These are phyloP conservation scores for Russula dissimulans DNA, from an alignment of 768 basidiomycete species.

Conservation along the genomic window DNA sequence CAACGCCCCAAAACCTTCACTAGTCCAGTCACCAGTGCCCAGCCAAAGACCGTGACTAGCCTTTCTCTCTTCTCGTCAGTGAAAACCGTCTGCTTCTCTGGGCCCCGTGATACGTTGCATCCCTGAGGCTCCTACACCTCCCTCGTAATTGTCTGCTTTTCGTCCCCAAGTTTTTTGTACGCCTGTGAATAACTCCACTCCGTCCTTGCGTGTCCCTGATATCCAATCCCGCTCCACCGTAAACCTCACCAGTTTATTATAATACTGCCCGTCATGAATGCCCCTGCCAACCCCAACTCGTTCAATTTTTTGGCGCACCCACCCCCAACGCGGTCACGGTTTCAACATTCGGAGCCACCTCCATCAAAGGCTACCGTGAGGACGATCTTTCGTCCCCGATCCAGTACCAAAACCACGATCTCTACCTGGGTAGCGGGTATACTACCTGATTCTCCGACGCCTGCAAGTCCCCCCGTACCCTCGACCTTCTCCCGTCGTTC, in stretches of 20 bases:
- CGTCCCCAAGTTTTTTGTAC: not conserved
- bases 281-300: constrained; percentile 2
- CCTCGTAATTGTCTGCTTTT: constrained; percentile 7
- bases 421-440: constrained; percentile 55
- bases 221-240: not conserved
- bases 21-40: too few species aligned
- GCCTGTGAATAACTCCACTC: not conserved
- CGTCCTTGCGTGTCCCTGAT: not conserved
- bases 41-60: not conserved
- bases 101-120: not conserved
- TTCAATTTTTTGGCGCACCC: constrained; percentile 24
- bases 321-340: constrained; percentile 26
- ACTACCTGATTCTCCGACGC: constrained; percentile 57
- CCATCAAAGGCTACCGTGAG: constrained; percentile 21
- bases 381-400: constrained; percentile 20
- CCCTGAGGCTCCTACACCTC: not conserved
- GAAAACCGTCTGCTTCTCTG: not conserved
- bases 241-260: not conserved
- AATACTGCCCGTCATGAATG: not conserved
- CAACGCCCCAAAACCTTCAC: not conserved
- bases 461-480: constrained; percentile 27
- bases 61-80: not conserved
- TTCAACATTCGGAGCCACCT: constrained; percentile 23
- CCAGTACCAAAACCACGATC: constrained; percentile 42
- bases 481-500: constrained; percentile 25